A percentile compares a stretch with the other conserved stretches of the same genome.
phyloP scores from a whole-genome alignment of 805 yeast species.

The Lipomyces mesembrius region DNA sequence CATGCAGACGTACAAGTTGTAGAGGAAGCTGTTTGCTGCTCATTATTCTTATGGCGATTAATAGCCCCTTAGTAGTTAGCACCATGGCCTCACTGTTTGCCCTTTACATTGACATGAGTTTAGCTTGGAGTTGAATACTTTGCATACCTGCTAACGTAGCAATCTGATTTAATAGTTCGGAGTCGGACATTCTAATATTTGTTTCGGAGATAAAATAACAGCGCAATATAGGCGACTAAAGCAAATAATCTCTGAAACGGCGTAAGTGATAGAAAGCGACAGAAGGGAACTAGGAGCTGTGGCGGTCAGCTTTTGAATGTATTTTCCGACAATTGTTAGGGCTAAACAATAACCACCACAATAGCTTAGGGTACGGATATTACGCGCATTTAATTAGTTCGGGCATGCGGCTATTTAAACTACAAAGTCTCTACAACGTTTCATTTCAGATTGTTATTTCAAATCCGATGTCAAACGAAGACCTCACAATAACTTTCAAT shows the following conservation, averaged over 20 bases:
- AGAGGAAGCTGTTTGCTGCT: slow-evolving; percentile 13
- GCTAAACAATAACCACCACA: too few species aligned
- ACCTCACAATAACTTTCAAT: neutral
- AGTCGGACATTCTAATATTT: slow-evolving; percentile 31
- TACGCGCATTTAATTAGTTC: too few species aligned
- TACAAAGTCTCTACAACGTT: too few species aligned
- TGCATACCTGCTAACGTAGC: slow-evolving; percentile 37
- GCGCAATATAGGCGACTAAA: neutral
- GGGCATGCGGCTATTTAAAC: too few species aligned
- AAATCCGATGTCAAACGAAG: too few species aligned
- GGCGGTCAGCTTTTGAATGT: too few species aligned
- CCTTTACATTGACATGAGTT: neutral
- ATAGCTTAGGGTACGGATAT: too few species aligned
- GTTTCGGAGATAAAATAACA: neutral
- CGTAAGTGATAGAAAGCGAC: neutral
- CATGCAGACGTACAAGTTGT: neutral
- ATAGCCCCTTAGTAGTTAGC: slow-evolving; percentile 33
- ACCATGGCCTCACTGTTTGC: neutral
- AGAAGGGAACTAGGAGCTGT: too few species aligned
- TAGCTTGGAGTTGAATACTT: neutral
- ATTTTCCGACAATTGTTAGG: too few species aligned
- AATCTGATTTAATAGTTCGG: slow-evolving; percentile 37
- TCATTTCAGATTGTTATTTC: too few species aligned
- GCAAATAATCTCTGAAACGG: neutral
- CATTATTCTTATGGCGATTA: slow-evolving; percentile 35